These are phyloP conservation scores for Moesziomyces globuligerus DNA, from an alignment of 1,284 basidiomycete species.

Conservation along the genomic window DNA sequence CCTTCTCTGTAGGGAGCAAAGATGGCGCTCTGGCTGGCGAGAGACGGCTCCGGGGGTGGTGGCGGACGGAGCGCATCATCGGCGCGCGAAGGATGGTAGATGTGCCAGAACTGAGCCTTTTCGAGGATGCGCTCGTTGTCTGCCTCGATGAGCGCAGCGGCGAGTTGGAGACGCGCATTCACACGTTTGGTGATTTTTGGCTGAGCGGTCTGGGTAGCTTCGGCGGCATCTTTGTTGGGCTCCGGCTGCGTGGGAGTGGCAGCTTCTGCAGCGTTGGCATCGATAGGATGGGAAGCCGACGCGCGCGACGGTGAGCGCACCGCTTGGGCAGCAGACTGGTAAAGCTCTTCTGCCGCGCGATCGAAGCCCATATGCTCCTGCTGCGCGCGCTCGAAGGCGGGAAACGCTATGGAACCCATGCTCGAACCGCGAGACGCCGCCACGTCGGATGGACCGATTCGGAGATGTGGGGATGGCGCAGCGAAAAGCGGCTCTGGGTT, in stretches of 20 bases:
- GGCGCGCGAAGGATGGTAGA: conserved; percentile 31
- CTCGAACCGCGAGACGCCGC: not conserved
- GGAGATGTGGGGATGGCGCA: not conserved
- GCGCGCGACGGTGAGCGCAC: conserved; percentile 5
- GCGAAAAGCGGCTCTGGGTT: not conserved
- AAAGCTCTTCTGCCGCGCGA: conserved; percentile 28
- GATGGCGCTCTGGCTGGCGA: conserved; percentile 60
- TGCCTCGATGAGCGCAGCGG: conserved; percentile 65
- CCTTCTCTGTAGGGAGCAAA: conserved; percentile 56
- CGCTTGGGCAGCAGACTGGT: conserved; percentile 27
- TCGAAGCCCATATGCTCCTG: conserved; percentile 38
- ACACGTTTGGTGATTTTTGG: conserved; percentile 53
- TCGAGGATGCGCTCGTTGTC: conserved; percentile 61
- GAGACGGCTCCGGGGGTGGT: conserved; percentile 52
- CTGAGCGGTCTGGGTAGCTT: conserved; percentile 11
- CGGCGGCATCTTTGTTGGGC: not conserved
- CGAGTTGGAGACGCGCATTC: conserved; percentile 60
- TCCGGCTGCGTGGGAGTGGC: conserved; percentile 3
- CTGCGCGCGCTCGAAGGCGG: conserved; percentile 38
- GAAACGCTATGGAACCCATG: conserved; percentile 43
- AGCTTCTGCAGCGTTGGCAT: not conserved
- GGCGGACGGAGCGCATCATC: conserved; percentile 27
- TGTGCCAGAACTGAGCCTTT: conserved; percentile 47
- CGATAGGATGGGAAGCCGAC: conserved; percentile 3
- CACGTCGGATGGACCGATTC: not conserved